Evolutionary conservation across 2,329 filamentous ascomycete species (phyloP).

Genomic region (Dissoconium aciculare): DNA sequence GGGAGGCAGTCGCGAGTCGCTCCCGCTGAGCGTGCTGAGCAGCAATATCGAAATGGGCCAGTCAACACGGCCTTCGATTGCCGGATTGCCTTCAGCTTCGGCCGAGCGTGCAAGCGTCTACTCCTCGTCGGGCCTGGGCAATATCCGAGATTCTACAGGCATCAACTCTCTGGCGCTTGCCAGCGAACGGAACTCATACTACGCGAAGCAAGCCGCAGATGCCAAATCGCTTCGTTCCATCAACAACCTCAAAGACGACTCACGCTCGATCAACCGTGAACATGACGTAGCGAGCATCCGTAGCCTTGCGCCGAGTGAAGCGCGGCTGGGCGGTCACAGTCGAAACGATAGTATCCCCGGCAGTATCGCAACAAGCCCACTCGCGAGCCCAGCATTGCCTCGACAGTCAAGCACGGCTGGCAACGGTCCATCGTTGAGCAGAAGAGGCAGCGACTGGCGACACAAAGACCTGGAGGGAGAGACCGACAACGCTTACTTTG

Average conservation of each 20-base stretch:
- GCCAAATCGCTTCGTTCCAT: constrained; percentile 21
- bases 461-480: too few relatives aligned
- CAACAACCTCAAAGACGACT: constrained; percentile 11
- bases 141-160: constrained; percentile 27
- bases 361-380: constrained; percentile 50
- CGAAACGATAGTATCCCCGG: constrained; percentile 70
- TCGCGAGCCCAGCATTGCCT: constrained; percentile 37
- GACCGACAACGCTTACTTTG: too few relatives aligned
- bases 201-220: constrained; percentile 40
- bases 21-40: constrained; percentile 65
- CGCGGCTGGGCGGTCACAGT: constrained; percentile 46
- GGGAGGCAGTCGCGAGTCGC: constrained; percentile 64
- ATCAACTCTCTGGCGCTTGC: constrained; percentile 43
- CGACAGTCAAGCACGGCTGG: constrained; percentile 10
- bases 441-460: constrained; percentile 11
- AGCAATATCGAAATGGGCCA: constrained; percentile 46
- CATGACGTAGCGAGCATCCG: constrained; percentile 51
- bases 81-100: constrained; percentile 35
- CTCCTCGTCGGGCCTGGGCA: constrained; percentile 14
- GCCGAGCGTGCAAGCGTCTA: constrained; percentile 69
- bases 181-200: constrained; percentile 69
- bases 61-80: constrained; percentile 39
- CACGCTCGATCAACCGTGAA: neutral
- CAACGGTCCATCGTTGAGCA: constrained; percentile 15
- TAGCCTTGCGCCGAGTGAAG: constrained; percentile 58